Percentiles rank a stretch among this genome's conserved stretches.
phyloP scores from a whole-genome alignment of 208 protist species.

The Acanthamoeba castellanii region DNA sequence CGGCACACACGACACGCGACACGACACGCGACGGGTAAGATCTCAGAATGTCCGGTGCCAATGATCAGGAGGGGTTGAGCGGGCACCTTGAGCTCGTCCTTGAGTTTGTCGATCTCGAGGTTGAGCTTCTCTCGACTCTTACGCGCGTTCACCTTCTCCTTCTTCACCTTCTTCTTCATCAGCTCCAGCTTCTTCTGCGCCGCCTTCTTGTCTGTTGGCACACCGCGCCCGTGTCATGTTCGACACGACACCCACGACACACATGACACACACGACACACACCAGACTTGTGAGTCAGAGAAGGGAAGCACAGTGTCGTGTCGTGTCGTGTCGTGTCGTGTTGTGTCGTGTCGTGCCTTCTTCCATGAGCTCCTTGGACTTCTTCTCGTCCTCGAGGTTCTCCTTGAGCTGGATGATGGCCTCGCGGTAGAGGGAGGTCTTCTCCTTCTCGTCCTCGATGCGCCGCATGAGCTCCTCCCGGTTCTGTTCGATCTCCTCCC shows the following conservation, averaged over 20 bases:
- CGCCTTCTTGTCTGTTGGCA: background rate
- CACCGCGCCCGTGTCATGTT: background rate
- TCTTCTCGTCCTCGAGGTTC: slow-evolving; percentile 40
- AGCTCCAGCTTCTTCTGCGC: background rate
- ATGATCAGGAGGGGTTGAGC: background rate
- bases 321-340: too few species aligned
- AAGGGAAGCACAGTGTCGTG: too few species aligned
- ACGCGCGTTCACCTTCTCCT: slow-evolving; percentile 4
- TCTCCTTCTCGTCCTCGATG: slow-evolving; percentile 67
- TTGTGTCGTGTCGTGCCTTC: background rate
- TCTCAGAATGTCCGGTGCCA: background rate
- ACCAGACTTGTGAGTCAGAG: too few species aligned
- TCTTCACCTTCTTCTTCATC: slow-evolving; percentile 55
- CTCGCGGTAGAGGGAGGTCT: background rate
- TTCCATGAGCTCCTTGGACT: slow-evolving; percentile 48
- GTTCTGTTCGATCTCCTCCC: slow-evolving; percentile 32
- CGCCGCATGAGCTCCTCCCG: background rate
- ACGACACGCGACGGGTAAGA: background rate
- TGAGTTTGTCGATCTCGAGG: slow-evolving; percentile 18
- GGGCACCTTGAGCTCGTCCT: background rate
- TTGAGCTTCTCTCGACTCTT: slow-evolving; percentile 44
- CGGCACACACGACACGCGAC: background rate
- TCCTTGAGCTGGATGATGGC: slow-evolving; percentile 54
- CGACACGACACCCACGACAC: background rate
- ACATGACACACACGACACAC: background rate